phyloP scores from a whole-genome alignment of 257 asterid genomes.

The Agastache rugosa region DNA sequence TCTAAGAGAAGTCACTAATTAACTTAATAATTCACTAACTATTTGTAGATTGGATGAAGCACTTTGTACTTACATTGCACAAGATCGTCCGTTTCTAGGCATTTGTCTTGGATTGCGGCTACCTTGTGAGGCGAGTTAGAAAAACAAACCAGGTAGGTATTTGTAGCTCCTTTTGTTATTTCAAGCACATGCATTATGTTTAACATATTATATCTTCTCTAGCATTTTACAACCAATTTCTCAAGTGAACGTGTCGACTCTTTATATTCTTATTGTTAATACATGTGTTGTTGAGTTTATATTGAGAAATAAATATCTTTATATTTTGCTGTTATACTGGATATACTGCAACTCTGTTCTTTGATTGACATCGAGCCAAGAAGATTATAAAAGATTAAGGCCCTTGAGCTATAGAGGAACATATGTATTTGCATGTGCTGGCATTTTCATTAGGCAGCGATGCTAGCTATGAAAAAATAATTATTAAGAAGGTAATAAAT shows the following conservation, averaged over 20 bases:
- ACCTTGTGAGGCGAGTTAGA: slow-evolving; percentile 93
- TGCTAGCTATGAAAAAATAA: no score
- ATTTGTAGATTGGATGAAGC: slow-evolving; percentile 79
- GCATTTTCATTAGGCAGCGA: no score
- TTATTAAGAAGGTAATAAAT: no score
- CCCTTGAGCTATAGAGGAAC: no score
- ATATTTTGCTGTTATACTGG: no score
- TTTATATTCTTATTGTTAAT: no score
- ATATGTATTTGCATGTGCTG: no score
- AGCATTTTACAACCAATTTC: background rate
- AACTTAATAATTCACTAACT: slow-evolving; percentile 28
- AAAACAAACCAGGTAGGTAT: slow-evolving; percentile 83
- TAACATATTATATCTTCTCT: background rate
- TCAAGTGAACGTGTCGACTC: background rate
- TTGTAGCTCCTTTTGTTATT: background rate
- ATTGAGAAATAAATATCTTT: no score
- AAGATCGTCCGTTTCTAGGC: slow-evolving; percentile 96
- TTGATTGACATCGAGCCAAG: no score
- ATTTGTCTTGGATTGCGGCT: slow-evolving; percentile 97
- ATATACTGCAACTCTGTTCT: no score
- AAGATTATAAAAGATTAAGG: no score
- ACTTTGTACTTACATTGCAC: slow-evolving; percentile 78
- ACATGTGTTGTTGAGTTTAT: no score
- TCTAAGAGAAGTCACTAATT: background rate
- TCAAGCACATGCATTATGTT: background rate